phyloP scores from a whole-genome alignment of 768 basidiomycete species.

The Termitomyces sp. region DNA sequence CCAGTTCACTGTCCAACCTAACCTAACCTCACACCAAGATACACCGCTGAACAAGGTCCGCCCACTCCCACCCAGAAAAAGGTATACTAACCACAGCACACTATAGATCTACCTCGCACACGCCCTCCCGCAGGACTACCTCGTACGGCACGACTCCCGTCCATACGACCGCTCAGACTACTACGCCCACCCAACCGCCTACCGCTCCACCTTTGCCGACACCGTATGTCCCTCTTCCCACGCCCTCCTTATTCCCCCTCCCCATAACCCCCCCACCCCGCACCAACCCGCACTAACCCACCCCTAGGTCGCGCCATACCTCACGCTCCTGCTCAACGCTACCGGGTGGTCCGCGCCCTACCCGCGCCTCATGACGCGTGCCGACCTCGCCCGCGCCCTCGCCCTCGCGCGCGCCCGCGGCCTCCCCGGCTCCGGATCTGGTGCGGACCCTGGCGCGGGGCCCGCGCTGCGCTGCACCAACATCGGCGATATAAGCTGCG shows the following conservation, averaged over 20 bases:
- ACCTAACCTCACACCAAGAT: no score
- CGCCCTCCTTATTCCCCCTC: background rate
- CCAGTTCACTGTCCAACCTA: no score
- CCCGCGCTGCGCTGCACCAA: no score
- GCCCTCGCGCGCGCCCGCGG: constrained; percentile 29
- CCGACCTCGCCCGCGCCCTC: constrained; percentile 49
- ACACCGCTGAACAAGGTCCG: background rate
- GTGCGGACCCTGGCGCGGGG: no score
- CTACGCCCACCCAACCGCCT: constrained; percentile 63
- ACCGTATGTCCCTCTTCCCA: constrained; percentile 37
- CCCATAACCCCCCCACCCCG: background rate
- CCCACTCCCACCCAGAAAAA: no score
- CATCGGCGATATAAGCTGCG: constrained; percentile 88
- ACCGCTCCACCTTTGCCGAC: constrained; percentile 61
- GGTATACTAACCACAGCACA: no score
- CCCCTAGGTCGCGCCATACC: constrained; percentile 80
- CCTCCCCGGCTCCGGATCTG: no score
- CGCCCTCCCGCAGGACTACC: constrained; percentile 62
- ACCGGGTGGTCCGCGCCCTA: constrained; percentile 77
- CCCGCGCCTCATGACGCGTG: constrained; percentile 75
- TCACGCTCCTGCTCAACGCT: constrained; percentile 83
- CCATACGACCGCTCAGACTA: constrained; percentile 65
- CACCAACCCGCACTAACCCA: no score
- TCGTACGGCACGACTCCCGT: constrained; percentile 50
- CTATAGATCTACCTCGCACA: constrained; percentile 79